Conservation (phyloP, 2,329 filamentous ascomycete genomes). For the Xylariaceae sp. region DNA sequence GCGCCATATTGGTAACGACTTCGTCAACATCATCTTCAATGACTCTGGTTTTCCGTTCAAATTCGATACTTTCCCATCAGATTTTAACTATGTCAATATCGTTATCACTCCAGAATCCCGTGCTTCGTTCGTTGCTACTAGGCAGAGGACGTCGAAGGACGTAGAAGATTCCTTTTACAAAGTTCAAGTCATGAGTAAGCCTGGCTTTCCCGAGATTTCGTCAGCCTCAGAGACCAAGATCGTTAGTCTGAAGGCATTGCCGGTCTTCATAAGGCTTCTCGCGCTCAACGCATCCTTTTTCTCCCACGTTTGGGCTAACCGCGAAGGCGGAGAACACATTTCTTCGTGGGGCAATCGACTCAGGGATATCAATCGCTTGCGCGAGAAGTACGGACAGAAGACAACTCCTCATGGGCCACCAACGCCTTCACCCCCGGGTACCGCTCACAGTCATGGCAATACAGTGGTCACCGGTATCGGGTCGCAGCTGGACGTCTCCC, state of each 20-base stretch:
- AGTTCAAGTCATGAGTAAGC: constrained; percentile 87
- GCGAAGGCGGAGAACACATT: constrained; percentile 79
- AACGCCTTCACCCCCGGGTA: constrained; percentile 42
- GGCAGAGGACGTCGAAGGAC: constrained; percentile 45
- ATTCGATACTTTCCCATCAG: constrained; percentile 90
- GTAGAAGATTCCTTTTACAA: constrained; percentile 73
- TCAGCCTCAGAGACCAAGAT: constrained; percentile 90
- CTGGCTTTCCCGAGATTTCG: constrained; percentile 89
- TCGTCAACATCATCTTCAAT: constrained; percentile 98
- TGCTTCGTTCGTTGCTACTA: constrained; percentile 72
- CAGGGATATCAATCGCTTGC: constrained; percentile 81
- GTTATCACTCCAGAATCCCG: constrained; percentile 89
- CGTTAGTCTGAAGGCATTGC: constrained; percentile 80
- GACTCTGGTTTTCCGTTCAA: constrained; percentile 89
- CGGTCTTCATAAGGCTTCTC: constrained; percentile 84
- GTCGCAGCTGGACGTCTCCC: constrained; percentile 43
- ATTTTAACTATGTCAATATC: constrained; percentile 97
- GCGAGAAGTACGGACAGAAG: constrained; percentile 69
- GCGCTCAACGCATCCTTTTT: constrained; percentile 95
- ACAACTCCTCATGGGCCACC: constrained; percentile 32
- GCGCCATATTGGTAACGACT: constrained; percentile 94
- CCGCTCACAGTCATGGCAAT: constrained; percentile 43
- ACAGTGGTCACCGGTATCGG: constrained; percentile 43
- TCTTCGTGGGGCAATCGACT: constrained; percentile 90
- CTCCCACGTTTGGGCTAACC: constrained; percentile 84